These are phyloP conservation scores for Hura crepitans DNA, from an alignment of 441 rosid species.

Conservation along the genomic window DNA sequence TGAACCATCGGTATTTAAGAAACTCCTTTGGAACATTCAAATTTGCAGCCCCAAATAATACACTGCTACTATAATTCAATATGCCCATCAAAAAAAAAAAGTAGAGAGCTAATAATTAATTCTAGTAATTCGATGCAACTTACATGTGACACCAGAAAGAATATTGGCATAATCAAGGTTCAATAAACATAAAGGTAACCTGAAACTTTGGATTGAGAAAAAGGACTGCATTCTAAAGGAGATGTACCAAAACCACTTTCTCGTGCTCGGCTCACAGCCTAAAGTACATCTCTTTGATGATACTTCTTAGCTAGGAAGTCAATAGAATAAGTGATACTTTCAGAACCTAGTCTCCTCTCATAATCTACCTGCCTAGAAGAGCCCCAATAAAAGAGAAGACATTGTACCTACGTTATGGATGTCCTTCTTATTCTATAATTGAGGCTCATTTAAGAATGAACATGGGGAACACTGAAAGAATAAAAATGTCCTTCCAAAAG, in stretches of 20 bases:
- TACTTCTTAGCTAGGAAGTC: background rate
- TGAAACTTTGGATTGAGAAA: background rate
- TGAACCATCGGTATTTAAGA: background rate
- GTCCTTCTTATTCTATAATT: background rate
- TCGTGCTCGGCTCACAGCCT: background rate
- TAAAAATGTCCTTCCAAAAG: background rate
- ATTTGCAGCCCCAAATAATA: conserved; percentile 11
- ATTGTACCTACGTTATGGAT: background rate
- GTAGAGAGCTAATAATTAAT: background rate
- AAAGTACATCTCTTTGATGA: background rate
- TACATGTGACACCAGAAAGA: background rate
- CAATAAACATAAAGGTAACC: background rate
- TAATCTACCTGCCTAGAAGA: background rate
- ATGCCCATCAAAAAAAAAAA: background rate
- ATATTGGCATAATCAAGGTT: background rate
- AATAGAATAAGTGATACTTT: background rate
- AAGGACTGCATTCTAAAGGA: background rate
- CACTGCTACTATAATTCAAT: background rate
- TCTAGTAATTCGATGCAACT: background rate
- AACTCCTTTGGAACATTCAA: conserved; percentile 2
- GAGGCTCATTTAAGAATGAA: background rate
- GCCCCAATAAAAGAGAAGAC: background rate
- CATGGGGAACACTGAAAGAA: background rate
- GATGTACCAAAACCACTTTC: background rate
- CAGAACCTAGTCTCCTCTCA: background rate